These are phyloP conservation scores for Dacryopinax spathularia DNA, from an alignment of 768 basidiomycete species.

Conservation along the genomic window DNA sequence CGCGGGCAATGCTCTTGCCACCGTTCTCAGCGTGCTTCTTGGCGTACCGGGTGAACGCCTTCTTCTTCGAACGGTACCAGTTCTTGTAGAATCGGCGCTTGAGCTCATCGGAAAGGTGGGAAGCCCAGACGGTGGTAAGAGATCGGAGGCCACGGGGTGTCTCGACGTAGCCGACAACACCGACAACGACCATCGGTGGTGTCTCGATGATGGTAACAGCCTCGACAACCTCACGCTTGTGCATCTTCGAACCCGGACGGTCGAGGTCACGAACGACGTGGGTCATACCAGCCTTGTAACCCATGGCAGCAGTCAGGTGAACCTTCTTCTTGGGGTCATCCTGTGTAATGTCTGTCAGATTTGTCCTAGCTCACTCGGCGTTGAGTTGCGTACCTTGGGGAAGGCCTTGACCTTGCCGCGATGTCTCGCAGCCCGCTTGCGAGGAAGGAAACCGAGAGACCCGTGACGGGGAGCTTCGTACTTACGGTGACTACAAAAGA, in stretches of 20 bases:
- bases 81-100: slow-evolving; percentile 99
- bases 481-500: slow-evolving; percentile 27
- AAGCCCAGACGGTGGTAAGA: slow-evolving; percentile 93
- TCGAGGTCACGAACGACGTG: slow-evolving; percentile 98
- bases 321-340: slow-evolving; percentile 99
- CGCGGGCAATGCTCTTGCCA: slow-evolving; percentile 81
- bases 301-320: slow-evolving; percentile 94
- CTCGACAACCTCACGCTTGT: slow-evolving; percentile 99
- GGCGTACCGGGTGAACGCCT: slow-evolving; percentile 99
- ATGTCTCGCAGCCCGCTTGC: slow-evolving; percentile 92
- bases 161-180: slow-evolving; percentile 98
- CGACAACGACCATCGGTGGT: slow-evolving; percentile 89
- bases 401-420: slow-evolving; percentile 99
- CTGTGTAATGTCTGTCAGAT: slow-evolving; percentile 28
- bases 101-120: slow-evolving; percentile 92
- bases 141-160: slow-evolving; percentile 97
- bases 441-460: slow-evolving; percentile 91
- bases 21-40: slow-evolving; percentile 96
- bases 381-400: slow-evolving; percentile 60
- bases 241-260: slow-evolving; percentile 99
- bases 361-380: not conserved
- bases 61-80: slow-evolving; percentile 99
- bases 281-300: slow-evolving; percentile 99
- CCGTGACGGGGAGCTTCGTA: slow-evolving; percentile 98
- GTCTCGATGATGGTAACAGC: slow-evolving; percentile 93